Evolutionary conservation across 306 rosid genomes (phyloP).

Genomic region (Glycine soja): DNA sequence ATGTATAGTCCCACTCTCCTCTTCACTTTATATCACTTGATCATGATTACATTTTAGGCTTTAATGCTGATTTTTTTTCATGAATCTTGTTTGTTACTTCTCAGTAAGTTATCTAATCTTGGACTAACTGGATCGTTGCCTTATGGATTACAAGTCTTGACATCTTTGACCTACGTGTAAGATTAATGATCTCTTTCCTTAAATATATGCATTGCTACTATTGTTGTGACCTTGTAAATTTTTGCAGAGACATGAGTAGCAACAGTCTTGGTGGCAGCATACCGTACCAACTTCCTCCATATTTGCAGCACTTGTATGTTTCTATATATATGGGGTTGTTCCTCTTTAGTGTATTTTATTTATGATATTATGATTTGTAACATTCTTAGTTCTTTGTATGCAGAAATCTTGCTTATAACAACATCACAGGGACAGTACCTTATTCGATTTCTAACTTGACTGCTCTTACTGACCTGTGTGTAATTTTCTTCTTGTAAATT

Average conservation of each 20-base stretch:
- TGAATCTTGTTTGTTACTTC: conserved; percentile 37
- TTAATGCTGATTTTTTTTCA: conserved; percentile 49
- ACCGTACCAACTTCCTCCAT: conserved; percentile 81
- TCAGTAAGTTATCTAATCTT: conserved; percentile 73
- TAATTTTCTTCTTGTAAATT: conserved; percentile 46
- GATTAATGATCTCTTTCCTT: conserved; percentile 47
- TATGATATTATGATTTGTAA: conserved; percentile 25
- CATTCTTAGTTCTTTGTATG: conserved; percentile 45
- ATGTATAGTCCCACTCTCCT: conserved; percentile 62
- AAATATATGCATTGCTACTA: background rate
- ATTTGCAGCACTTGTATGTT: conserved; percentile 73
- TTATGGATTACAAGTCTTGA: conserved; percentile 61
- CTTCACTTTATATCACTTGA: conserved; percentile 30
- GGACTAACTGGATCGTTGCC: conserved; percentile 71
- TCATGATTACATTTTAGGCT: conserved; percentile 1
- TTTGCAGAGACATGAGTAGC: conserved; percentile 83
- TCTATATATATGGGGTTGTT: conserved; percentile 26
- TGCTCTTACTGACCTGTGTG: conserved; percentile 78
- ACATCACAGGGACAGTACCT: conserved; percentile 69
- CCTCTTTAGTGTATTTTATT: conserved; percentile 29
- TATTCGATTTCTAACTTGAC: conserved; percentile 74
- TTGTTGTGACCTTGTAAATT: conserved; percentile 44
- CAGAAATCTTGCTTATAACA: conserved; percentile 85
- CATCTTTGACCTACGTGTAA: conserved; percentile 74
- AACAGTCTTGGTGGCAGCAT: conserved; percentile 76